Evolutionary conservation across 768 basidiomycete species (phyloP).

Genomic region (Russula lepida): DNA sequence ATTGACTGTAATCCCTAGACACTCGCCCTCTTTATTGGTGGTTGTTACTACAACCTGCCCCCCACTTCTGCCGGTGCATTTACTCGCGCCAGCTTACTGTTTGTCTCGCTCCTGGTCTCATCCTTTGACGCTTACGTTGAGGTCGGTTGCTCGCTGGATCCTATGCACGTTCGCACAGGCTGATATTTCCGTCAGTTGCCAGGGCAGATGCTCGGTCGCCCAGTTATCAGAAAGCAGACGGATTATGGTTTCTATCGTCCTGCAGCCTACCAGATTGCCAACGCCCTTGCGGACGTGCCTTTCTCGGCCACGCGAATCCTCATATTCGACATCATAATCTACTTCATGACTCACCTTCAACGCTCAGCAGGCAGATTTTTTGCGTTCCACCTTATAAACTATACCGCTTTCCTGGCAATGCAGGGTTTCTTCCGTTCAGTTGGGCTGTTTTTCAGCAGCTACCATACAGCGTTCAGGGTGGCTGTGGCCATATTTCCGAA

Average conservation of each 20-base stretch:
- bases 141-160: slow-evolving; percentile 28
- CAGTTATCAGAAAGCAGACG: slow-evolving; percentile 63
- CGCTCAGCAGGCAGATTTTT: slow-evolving; percentile 40
- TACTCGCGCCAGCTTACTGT: slow-evolving; percentile 78
- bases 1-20: neutral
- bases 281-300: slow-evolving; percentile 60
- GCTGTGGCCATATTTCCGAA: slow-evolving; percentile 48
- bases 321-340: slow-evolving; percentile 57
- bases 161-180: neutral
- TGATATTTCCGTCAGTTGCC: slow-evolving; percentile 50
- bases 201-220: slow-evolving; percentile 73
- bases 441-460: slow-evolving; percentile 48
- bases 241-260: slow-evolving; percentile 61
- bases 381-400: slow-evolving; percentile 59
- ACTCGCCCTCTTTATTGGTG: slow-evolving; percentile 60
- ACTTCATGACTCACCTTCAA: slow-evolving; percentile 53
- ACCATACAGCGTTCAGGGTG: slow-evolving; percentile 44
- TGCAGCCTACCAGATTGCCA: slow-evolving; percentile 54
- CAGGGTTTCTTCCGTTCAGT: slow-evolving; percentile 81
- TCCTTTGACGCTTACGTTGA: slow-evolving; percentile 67
- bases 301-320: slow-evolving; percentile 56
- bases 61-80: slow-evolving; percentile 74
- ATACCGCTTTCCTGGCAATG: slow-evolving; percentile 61
- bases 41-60: slow-evolving; percentile 66
- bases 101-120: slow-evolving; percentile 57